Conservation (phyloP, 2,329 filamentous ascomycete genomes). For the Alternaria ethzedia region DNA sequence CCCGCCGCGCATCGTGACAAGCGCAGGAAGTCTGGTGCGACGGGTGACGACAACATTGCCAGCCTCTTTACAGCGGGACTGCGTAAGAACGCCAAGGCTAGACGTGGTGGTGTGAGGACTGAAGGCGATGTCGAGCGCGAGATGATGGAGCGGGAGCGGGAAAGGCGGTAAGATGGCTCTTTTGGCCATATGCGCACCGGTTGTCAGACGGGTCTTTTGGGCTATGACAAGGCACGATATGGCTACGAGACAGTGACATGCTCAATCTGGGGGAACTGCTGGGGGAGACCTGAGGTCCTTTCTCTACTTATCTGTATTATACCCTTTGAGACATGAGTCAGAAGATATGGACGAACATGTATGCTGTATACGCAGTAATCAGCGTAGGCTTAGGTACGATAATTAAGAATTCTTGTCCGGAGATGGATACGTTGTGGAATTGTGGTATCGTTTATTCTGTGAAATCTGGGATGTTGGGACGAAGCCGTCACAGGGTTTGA, state of each 20-base stretch:
- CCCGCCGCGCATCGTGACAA: constrained; percentile 42
- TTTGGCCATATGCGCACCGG: neutral
- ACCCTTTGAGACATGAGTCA: constrained; percentile 9
- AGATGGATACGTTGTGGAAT: neutral
- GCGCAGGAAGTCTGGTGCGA: constrained; percentile 33
- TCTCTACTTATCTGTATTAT: constrained; percentile 26
- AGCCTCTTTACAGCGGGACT: constrained; percentile 38
- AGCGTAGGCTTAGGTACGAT: constrained; percentile 3
- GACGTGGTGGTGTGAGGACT: constrained; percentile 41
- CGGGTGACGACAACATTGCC: constrained; percentile 35
- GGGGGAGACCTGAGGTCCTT: neutral
- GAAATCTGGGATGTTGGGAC: neutral
- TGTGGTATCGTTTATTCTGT: constrained; percentile 13
- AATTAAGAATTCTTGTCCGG: neutral
- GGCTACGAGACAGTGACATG: neutral
- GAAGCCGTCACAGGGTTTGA: neutral
- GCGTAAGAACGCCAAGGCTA: constrained; percentile 38
- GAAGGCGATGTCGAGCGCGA: constrained; percentile 43
- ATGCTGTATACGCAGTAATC: constrained; percentile 1
- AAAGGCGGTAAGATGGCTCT: constrained; percentile 21
- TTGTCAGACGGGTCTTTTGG: neutral
- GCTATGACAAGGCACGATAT: neutral
- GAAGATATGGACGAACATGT: neutral
- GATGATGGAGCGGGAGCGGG: constrained; percentile 41
- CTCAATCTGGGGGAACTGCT: neutral